A percentile compares a stretch with the other conserved stretches of the same genome.
phyloP scores from a whole-genome alignment of 306 rosid genomes.

The Gastrolobium bilobum region DNA sequence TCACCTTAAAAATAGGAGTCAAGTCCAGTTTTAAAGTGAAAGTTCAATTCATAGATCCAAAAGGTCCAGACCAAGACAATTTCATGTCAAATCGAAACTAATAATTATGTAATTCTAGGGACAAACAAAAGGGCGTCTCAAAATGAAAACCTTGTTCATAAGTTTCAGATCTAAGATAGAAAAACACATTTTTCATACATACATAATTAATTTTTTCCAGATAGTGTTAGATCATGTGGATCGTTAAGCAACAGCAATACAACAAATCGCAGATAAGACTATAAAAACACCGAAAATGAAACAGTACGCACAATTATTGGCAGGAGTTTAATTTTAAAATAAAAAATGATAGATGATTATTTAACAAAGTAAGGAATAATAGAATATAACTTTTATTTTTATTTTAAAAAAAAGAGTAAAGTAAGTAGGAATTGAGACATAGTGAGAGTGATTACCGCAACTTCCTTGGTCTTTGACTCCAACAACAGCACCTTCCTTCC shows the following conservation, averaged over 20 bases:
- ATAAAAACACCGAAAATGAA: not conserved
- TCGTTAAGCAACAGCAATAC: not conserved
- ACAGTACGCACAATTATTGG: not conserved
- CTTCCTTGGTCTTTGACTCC: slow-evolving; percentile 86
- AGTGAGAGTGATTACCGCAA: slow-evolving; percentile 64
- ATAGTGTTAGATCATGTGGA: slow-evolving; percentile 9
- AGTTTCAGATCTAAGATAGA: not conserved
- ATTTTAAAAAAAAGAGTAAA: too few species aligned
- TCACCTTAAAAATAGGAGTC: not conserved
- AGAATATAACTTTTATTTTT: not conserved
- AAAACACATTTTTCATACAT: not conserved
- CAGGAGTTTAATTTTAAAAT: not conserved
- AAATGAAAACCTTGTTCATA: not conserved
- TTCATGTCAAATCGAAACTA: not conserved
- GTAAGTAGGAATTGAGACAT: not conserved
- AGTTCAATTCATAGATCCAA: not conserved
- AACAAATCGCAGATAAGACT: not conserved
- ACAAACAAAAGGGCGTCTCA: not conserved
- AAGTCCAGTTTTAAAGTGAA: not conserved
- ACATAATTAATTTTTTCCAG: not conserved
- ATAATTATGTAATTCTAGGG: not conserved
- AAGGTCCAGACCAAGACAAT: not conserved
- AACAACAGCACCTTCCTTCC: slow-evolving; percentile 82
- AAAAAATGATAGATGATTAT: not conserved
- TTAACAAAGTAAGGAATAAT: not conserved